These are phyloP conservation scores for Fraxinus greggii DNA, from an alignment of 305 asterid genomes.

Conservation along the genomic window DNA sequence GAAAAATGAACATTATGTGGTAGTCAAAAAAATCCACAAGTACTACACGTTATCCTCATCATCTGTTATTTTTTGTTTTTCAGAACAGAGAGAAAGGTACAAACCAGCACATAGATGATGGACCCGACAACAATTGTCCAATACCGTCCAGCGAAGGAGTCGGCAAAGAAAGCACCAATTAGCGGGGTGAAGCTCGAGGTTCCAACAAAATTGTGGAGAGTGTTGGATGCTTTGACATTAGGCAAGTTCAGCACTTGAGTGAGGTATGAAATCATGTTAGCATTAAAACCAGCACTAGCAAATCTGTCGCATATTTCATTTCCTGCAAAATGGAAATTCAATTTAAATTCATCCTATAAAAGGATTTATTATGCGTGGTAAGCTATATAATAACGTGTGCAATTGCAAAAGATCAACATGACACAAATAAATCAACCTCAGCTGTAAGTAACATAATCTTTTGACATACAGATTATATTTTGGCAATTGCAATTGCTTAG, in stretches of 20 bases:
- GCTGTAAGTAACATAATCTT: not conserved
- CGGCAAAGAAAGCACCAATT: conserved; percentile 71
- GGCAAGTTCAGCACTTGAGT: conserved; percentile 71
- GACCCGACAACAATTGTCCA: conserved; percentile 69
- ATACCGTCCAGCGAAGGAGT: conserved; percentile 67
- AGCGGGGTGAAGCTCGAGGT: conserved; percentile 71
- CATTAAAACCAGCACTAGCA: conserved; percentile 64
- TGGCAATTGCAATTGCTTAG: not conserved
- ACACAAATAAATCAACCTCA: not conserved
- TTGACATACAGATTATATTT: not conserved
- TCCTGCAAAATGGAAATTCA: conserved; percentile 37
- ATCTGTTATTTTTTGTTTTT: not conserved
- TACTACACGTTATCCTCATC: not conserved
- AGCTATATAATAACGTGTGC: not conserved
- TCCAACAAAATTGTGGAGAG: conserved; percentile 62
- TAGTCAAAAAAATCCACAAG: not conserved
- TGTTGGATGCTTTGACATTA: conserved; percentile 71
- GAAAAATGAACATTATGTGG: not conserved
- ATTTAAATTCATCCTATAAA: not conserved
- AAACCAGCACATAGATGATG: conserved; percentile 56
- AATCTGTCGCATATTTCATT: conserved; percentile 75
- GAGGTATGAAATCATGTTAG: conserved; percentile 76
- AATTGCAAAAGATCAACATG: not conserved
- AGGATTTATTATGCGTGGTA: not conserved
- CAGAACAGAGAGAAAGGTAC: not conserved